Base-by-base conservation (phyloP, 2,329 filamentous ascomycete genomes). In the Beauveria scarabaeidicola region DNA sequence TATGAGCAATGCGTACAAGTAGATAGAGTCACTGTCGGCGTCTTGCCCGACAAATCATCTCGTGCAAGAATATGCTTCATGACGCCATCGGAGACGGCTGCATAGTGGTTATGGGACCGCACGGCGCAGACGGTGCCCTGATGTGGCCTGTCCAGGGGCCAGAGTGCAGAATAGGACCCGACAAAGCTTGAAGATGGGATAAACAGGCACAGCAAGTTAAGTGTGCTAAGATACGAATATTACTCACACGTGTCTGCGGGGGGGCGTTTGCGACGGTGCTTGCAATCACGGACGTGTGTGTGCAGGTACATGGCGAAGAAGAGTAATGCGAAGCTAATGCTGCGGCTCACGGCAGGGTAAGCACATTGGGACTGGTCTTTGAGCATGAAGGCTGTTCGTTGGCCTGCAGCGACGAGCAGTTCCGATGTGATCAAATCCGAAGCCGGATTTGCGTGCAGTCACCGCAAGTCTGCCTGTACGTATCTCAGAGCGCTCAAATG, bases 261-360 rank as follows among this genome's bases (percentile, higher is more conserved):
- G 55, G 32, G 52, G 19, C 9, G 55, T 58, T 44, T 59, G 58
- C 58, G 41, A 59, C 46, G 44, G 46, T 51, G 46, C 40, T 46
- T 56, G 53, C 41, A 54, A 21, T 53, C 3, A 13, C 10, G 32
- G 29, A 25, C 11, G 8, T 38, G 19, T 55, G 25, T 47, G 55
- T 51, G 55, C 55, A 51, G 55, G 55, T 51, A 58, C 55, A 36
- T 36, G 36, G 32, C 21, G 21, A 13, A 40, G 13, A 32, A 38
- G 44, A 41, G 36, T 25, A 43, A 25, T 51, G 32, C 23, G 32
- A 21, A 48, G 55, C 46, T 51, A 58, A 58, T 51, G 23, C 54
- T 58, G 46, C 55, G 46, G 55, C 46, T 58, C 55, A 58, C 55
- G 55, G 55, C 55, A 58, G 51, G 36, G 46, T 58, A 58, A 15